These are phyloP conservation scores for Talaromyces sp. DNA, from an alignment of 2,329 filamentous ascomycete species.

Conservation along the genomic window DNA sequence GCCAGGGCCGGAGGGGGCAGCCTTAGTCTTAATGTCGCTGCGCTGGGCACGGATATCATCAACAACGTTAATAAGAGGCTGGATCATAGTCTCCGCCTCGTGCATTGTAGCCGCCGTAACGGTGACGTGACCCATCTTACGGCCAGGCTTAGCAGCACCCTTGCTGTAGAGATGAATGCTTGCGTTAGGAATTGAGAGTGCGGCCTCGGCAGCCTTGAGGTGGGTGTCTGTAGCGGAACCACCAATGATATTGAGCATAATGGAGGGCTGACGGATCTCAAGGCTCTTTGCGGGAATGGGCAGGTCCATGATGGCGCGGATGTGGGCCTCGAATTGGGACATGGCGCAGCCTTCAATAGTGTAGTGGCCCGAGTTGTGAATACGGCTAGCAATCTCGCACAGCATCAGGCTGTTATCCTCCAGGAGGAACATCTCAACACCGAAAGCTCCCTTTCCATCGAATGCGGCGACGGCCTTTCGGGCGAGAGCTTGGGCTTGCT, in stretches of 20 bases:
- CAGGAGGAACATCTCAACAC: conserved; percentile 92
- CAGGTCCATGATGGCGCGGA: conserved; percentile 76
- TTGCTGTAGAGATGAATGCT: conserved; percentile 91
- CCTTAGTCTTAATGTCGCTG: conserved; percentile 37
- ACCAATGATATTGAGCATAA: conserved; percentile 60
- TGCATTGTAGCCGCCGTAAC: conserved; percentile 70
- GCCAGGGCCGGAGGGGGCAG: conserved; percentile 32
- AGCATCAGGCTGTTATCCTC: conserved; percentile 72
- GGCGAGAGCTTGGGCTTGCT: conserved; percentile 74
- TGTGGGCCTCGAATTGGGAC: conserved; percentile 90
- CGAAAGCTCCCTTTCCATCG: conserved; percentile 89
- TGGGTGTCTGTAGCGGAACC: conserved; percentile 63
- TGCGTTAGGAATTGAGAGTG: conserved; percentile 61
- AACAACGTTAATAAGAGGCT: conserved; percentile 71
- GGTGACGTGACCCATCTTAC: conserved; percentile 96
- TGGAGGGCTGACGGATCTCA: conserved; percentile 50
- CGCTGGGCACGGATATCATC: conserved; percentile 74
- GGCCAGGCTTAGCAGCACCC: conserved; percentile 75
- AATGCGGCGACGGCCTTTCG: conserved; percentile 77
- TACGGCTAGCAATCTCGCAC: conserved; percentile 82
- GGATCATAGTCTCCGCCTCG: conserved; percentile 68
- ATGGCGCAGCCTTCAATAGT: conserved; percentile 89
- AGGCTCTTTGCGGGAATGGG: conserved; percentile 60
- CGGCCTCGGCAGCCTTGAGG: conserved; percentile 60
- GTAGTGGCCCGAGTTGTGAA: conserved; percentile 92